Conservation (phyloP, 2,329 filamentous ascomycete species). For the Nemania serpens region DNA sequence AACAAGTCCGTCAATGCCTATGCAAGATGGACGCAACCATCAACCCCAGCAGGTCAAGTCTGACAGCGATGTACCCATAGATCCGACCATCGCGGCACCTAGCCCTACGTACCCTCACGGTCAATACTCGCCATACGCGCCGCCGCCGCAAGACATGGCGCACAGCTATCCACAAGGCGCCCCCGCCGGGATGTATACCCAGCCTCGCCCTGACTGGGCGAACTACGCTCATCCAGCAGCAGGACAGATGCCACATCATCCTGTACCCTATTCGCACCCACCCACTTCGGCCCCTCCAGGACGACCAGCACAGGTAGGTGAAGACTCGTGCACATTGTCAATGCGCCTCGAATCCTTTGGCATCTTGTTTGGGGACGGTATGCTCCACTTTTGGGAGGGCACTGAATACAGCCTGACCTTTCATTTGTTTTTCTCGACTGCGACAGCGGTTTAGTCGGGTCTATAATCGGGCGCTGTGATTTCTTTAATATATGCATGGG, state of each 20-base stretch:
- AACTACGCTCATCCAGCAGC: slow-evolving; percentile 62
- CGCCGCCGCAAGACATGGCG: slow-evolving; percentile 82
- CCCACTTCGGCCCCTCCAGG: slow-evolving; percentile 60
- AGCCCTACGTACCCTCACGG: slow-evolving; percentile 87
- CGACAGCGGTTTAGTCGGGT: neutral
- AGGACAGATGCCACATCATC: slow-evolving; percentile 56
- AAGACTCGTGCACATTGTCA: neutral
- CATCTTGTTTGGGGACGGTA: neutral
- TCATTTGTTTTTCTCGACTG: too few relatives aligned
- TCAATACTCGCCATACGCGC: slow-evolving; percentile 85
- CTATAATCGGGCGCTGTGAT: slow-evolving; percentile 3
- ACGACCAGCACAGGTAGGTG: slow-evolving; percentile 64
- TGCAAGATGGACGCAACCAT: slow-evolving; percentile 80
- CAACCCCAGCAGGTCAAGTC: slow-evolving; percentile 80
- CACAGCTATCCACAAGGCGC: slow-evolving; percentile 72
- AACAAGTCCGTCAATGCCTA: slow-evolving; percentile 95
- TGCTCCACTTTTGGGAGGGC: neutral
- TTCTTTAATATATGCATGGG: slow-evolving; percentile 25
- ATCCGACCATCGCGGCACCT: slow-evolving; percentile 93
- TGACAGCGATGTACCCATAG: slow-evolving; percentile 98
- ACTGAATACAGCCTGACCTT: neutral
- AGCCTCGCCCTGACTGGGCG: slow-evolving; percentile 75
- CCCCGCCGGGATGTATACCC: slow-evolving; percentile 64
- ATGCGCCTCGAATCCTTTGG: neutral
- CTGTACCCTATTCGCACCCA: slow-evolving; percentile 58